These are phyloP conservation scores for Macrophomina tecta DNA, from an alignment of 2,329 filamentous ascomycete genomes.

Conservation along the genomic window DNA sequence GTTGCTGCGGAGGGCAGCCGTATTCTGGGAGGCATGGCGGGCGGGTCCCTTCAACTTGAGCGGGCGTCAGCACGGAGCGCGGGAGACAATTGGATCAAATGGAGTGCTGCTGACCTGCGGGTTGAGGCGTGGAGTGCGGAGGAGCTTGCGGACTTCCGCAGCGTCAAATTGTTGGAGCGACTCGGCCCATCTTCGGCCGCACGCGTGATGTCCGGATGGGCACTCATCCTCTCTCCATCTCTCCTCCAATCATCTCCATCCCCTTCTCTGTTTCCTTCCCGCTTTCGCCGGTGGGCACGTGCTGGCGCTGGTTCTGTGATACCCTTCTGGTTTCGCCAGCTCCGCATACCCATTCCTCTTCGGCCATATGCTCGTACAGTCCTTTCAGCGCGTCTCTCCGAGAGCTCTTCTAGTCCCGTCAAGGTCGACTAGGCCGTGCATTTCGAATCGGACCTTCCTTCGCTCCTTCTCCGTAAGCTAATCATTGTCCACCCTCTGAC, in stretches of 20 bases:
- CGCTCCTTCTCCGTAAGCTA: background rate
- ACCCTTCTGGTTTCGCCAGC: background rate
- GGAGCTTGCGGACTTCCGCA: constrained; percentile 26
- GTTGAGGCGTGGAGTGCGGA: constrained; percentile 5
- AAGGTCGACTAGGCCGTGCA: background rate
- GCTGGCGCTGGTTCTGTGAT: background rate
- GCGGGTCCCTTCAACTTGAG: background rate
- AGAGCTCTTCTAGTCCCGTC: constrained; percentile 9
- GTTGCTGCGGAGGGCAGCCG: constrained; percentile 39
- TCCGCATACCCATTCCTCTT: background rate
- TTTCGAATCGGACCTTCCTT: background rate
- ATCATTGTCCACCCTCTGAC: background rate
- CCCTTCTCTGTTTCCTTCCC: background rate
- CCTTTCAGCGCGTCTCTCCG: constrained; percentile 19
- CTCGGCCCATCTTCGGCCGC: constrained; percentile 23
- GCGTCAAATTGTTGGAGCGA: constrained; percentile 27
- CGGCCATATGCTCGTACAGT: constrained; percentile 25
- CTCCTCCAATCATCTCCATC: constrained; percentile 2
- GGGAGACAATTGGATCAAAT: background rate
- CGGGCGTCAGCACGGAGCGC: background rate
- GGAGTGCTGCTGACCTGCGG: background rate
- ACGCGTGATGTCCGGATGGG: background rate
- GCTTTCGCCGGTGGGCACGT: background rate
- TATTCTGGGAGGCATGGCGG: constrained; percentile 48
- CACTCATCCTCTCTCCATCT: background rate